Evolutionary conservation across 495 filamentous ascomycete species (phyloP).

Genomic region (Talaromyces liani): DNA sequence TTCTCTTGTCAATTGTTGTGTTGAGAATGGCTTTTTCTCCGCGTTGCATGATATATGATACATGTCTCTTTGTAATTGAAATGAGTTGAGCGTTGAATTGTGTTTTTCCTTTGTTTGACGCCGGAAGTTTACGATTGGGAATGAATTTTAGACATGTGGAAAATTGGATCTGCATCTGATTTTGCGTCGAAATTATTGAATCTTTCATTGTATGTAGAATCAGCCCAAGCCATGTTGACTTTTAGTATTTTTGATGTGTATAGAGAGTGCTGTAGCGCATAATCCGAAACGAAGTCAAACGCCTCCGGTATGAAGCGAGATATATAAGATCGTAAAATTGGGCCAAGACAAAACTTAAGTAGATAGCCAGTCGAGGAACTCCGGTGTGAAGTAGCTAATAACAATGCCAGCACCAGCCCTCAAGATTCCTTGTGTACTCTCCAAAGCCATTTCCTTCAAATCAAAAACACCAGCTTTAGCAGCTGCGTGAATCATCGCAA

Average conservation of each 20-base stretch:
- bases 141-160: not conserved
- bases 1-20: not conserved
- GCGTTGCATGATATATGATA: not conserved
- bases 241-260: not conserved
- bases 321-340: not conserved
- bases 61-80: not conserved
- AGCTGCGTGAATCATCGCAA: constrained; percentile 93
- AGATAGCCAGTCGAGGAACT: constrained; percentile 80
- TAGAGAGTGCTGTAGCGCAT: not conserved
- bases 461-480: constrained; percentile 98
- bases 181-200: not conserved
- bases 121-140: not conserved
- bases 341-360: not conserved
- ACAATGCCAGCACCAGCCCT: constrained; percentile 89
- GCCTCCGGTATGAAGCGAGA: not conserved
- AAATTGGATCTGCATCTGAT: not conserved
- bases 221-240: not conserved
- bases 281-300: not conserved
- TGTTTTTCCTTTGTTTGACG: not conserved
- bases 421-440: constrained; percentile 86
- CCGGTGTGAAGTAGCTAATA: constrained; percentile 87
- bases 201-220: not conserved
- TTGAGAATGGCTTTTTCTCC: no score
- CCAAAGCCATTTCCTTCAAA: constrained; percentile 89
- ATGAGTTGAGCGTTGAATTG: not conserved